Base-by-base conservation (phyloP, 2,329 filamentous ascomycete genomes). In the Colletotrichum somersetense region DNA sequence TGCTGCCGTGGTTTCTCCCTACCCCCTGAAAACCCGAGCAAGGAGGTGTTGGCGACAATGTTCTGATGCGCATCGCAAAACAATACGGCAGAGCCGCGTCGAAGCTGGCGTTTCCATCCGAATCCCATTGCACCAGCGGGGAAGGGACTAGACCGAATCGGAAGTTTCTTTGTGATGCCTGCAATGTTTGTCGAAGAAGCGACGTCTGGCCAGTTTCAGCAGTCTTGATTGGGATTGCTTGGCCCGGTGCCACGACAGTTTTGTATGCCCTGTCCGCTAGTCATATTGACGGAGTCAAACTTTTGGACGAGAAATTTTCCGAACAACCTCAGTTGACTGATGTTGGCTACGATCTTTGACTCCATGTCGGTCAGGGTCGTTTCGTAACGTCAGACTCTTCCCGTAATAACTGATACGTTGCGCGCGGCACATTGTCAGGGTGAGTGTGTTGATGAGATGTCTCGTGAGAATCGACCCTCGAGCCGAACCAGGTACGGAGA, bases 101-200 rank as follows among this genome's bases (percentile, higher is more conserved):
- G 23, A 61, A 40, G 55, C 38, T 35, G 16, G 44, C 40, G 42
- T 23, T 66, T 30, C 44, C 8, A 40, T 40, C 53, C 42, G 26
- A 65, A 48, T 44, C 30, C 42, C 33, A 42, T 46, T 44, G 14
- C 61, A 33, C 50, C 62, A 48, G 62, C 62, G 42, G 71, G 71
- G 63, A 30, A 3, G 44, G 38, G 52, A 35, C 35, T 46, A 44
- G 67, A 52, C 62, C 67, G 26, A 52, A 55, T 71, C 67, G 62
- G 67, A 63, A 57, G 46, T 55, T 73, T 71, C 71, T 58, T 35
- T 38, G 59, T 23, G 59, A 72, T 55, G 70, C 66, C 26, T 69
- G 70, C 42, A 62, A 72, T 70, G 59, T 66, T 72, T 70, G 70
- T 65, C 48, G n/a, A 70, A 30, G 33, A 70, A 70, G 70, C 66